Percentiles rank a stretch among this genome's conserved stretches.
These are phyloP conservation scores for Arxiozyma bovina DNA, from an alignment of 1,139 yeast genomes.

Conservation along the genomic window DNA sequence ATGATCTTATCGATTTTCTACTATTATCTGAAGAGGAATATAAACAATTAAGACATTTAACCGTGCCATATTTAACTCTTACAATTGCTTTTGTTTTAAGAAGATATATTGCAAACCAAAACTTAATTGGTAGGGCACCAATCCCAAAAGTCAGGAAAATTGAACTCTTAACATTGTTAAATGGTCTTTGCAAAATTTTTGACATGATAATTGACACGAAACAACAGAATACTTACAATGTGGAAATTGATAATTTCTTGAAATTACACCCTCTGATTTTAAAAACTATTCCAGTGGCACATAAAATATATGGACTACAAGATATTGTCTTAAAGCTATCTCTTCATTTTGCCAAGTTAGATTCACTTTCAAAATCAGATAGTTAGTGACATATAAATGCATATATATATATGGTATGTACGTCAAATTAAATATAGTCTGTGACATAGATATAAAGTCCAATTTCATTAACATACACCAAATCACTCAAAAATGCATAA, in stretches of 20 bases:
- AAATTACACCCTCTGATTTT: conserved; percentile 34
- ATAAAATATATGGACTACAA: conserved; percentile 29
- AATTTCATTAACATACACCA: neutral
- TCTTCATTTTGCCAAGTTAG: conserved; percentile 22
- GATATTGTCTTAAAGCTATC: conserved; percentile 23
- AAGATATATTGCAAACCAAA: conserved; percentile 45
- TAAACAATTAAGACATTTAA: conserved; percentile 16
- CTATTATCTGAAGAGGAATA: conserved; percentile 13
- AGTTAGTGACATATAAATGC: neutral
- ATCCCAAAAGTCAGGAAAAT: conserved; percentile 42
- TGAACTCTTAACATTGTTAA: conserved; percentile 37
- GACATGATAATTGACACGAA: conserved; percentile 21
- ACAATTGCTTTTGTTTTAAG: conserved; percentile 45
- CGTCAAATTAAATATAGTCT: neutral
- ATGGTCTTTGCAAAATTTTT: conserved; percentile 25
- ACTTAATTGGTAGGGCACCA: conserved; percentile 44
- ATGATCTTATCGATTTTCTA: conserved; percentile 37
- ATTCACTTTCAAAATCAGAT: neutral
- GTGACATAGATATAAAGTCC: too few species aligned
- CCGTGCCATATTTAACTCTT: conserved; percentile 37
- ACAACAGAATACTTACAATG: conserved; percentile 7
- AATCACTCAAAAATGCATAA: neutral
- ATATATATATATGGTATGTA: neutral
- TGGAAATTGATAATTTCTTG: conserved; percentile 7
- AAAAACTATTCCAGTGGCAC: conserved; percentile 32